Conservation (phyloP, 371 early-diverging fungal species). For the Rhizopus delemar region DNA sequence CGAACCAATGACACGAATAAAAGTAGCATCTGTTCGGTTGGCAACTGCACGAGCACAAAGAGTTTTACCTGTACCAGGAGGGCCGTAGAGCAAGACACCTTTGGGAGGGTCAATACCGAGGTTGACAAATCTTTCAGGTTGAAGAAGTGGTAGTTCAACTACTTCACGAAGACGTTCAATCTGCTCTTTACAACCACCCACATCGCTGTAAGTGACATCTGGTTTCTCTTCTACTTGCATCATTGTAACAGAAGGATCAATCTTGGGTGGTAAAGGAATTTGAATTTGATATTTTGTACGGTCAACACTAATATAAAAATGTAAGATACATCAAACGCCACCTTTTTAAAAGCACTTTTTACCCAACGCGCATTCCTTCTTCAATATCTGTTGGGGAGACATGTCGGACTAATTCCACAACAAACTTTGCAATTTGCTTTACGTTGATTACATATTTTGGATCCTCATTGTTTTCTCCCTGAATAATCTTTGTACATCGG, state of each 20-base stretch:
- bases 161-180: slow-evolving; percentile 99
- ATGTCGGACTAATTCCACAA: slow-evolving; percentile 95
- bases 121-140: slow-evolving; percentile 99
- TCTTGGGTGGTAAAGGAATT: slow-evolving; percentile 93
- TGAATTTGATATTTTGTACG: slow-evolving; percentile 98
- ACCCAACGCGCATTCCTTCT: slow-evolving; percentile 99
- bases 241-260: slow-evolving; percentile 95
- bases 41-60: slow-evolving; percentile 99
- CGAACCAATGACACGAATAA: slow-evolving; percentile 98
- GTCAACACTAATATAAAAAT: slow-evolving; percentile 77
- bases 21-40: slow-evolving; percentile 99
- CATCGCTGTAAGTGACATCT: slow-evolving; percentile 99
- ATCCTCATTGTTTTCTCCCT: slow-evolving; percentile 71
- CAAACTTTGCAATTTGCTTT: slow-evolving; percentile 99
- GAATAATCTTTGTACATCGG: slow-evolving; percentile 97
- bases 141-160: slow-evolving; percentile 99
- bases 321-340: not conserved
- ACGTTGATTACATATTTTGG: slow-evolving; percentile 98
- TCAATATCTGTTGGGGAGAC: slow-evolving; percentile 98
- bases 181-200: slow-evolving; percentile 99
- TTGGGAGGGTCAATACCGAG: slow-evolving; percentile 99
- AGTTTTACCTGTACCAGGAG: slow-evolving; percentile 99
- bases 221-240: slow-evolving; percentile 99
- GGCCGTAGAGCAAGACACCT: slow-evolving; percentile 98
- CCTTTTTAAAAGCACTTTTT: slow-evolving; percentile 18